phyloP scores from a whole-genome alignment of 140 eudicot genomes.

The Stevia rebaudiana region DNA sequence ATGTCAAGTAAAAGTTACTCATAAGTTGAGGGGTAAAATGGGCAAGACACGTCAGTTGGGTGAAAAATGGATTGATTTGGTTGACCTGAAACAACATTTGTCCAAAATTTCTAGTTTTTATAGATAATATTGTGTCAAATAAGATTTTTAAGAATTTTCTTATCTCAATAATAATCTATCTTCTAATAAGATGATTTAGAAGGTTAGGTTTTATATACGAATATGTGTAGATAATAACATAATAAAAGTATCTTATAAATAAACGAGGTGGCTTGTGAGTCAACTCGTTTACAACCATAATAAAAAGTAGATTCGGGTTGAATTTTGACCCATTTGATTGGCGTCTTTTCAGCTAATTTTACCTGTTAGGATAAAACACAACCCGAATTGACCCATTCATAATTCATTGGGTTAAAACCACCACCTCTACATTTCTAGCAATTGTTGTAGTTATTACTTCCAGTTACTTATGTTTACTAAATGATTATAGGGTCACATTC shows the following conservation, averaged over 20 bases:
- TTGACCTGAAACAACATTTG: neutral
- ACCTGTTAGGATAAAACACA: neutral
- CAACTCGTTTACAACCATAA: too few species aligned
- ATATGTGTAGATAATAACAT: too few species aligned
- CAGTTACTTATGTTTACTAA: too few species aligned
- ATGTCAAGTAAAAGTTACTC: conserved; percentile 1
- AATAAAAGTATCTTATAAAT: too few species aligned
- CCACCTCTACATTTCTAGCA: conserved; percentile 1
- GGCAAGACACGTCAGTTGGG: neutral
- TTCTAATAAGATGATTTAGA: neutral
- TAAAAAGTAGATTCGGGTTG: neutral
- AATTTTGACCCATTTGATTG: neutral
- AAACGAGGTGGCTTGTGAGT: too few species aligned
- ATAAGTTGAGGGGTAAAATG: neutral
- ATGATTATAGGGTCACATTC: conserved; percentile 58
- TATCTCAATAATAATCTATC: neutral
- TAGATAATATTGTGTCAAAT: neutral
- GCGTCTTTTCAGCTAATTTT: neutral
- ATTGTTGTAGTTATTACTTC: neutral
- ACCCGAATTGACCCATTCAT: neutral
- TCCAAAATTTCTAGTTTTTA: neutral
- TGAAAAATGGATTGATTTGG: neutral
- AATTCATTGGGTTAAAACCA: neutral
- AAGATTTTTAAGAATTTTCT: neutral
- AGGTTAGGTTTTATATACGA: too few species aligned